Base-by-base conservation (phyloP, 163 green algal species). In the Chloromonas sp. region DNA sequence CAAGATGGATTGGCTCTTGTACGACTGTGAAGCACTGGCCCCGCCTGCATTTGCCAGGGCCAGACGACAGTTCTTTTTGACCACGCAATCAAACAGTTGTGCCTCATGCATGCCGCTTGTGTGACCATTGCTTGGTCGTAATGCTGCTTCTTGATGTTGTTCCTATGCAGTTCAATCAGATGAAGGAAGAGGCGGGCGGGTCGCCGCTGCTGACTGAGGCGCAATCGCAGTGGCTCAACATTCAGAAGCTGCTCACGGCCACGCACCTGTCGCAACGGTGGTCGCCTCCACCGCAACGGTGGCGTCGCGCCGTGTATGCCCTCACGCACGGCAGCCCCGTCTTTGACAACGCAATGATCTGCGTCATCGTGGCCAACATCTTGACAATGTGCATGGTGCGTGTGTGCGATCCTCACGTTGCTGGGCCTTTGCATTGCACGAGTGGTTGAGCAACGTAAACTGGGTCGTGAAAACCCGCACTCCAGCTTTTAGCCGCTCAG, bases 341-440 rank as follows among this genome's bases (percentile, higher is more conserved):
- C 89, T 95, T 92, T 80, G 91, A 94, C 81, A n/a, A 60, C 5
- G 77, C 90, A 60, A 91, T 96, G 66, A 92, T 97, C 60, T 78
- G 71, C 2, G 80, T 90, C 36, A 94, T 96, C 84, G 71, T 95
- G 57, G 14, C 89, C 74, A 96, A 96, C 84, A 83, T 95, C 61
- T 8, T 90, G 11, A 78, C 92, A 70, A 92, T 96, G 86, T 78
- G 87, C 60, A 85, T 81, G 78, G 74, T 93, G 85, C 77, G 88
- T 71, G 88, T 93, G 70, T 86, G 89, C 60, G n/a, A 61, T 62
- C 58, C 14, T 66, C 60, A 76, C 81, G 36, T 36, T 36, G 36
- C 36, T 36, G 36, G 36, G 36, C 36, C 36, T 36, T 36, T 36
- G 36, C 36, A 36, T 36, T 36, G 36, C 36, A 36, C 36, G 36